phyloP scores from a whole-genome alignment of 2,329 filamentous ascomycete species.

The Metarhizium rileyi region DNA sequence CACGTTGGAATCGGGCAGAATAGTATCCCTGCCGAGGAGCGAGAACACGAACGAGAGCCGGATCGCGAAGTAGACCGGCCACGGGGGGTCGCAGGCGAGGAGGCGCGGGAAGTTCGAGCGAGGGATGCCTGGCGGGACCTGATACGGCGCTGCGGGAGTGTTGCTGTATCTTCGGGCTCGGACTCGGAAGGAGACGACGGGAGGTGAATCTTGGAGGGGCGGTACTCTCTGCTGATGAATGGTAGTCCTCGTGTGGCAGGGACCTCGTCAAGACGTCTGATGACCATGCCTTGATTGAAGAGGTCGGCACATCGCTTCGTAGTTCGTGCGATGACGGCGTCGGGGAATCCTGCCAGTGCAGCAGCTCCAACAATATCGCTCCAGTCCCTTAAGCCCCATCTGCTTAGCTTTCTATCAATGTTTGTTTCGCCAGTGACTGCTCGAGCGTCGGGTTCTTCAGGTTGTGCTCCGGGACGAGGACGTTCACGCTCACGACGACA shows the following conservation, averaged over 20 bases:
- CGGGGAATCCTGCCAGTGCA: constrained; percentile 60
- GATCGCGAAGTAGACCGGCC: not conserved
- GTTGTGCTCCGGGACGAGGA: not conserved
- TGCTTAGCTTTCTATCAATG: constrained; percentile 17
- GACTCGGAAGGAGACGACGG: constrained; percentile 13
- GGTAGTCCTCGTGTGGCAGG: constrained; percentile 14
- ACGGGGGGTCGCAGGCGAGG: constrained; percentile 3
- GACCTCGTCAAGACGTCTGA: constrained; percentile 43
- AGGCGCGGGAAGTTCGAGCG: constrained; percentile 9
- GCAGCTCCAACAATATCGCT: constrained; percentile 75
- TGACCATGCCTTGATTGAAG: constrained; percentile 62
- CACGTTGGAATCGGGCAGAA: constrained; percentile 29
- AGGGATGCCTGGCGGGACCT: constrained; percentile 12
- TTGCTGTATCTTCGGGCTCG: constrained; percentile 16
- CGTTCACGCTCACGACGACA: constrained; percentile 11
- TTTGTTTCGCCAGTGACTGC: constrained; percentile 10
- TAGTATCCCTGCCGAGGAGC: constrained; percentile 22
- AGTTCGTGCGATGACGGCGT: constrained; percentile 55
- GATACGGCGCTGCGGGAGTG: constrained; percentile 18
- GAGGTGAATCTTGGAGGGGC: constrained; percentile 18
- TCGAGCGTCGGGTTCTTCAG: not conserved
- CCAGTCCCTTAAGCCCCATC: constrained; percentile 61
- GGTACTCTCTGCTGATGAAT: constrained; percentile 19
- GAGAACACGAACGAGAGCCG: constrained; percentile 18
- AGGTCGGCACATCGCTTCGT: constrained; percentile 64